A percentile compares a stretch with the other conserved stretches of the same genome.
Conservation (phyloP, 257 asterid species). For the Verbena officinalis region DNA sequence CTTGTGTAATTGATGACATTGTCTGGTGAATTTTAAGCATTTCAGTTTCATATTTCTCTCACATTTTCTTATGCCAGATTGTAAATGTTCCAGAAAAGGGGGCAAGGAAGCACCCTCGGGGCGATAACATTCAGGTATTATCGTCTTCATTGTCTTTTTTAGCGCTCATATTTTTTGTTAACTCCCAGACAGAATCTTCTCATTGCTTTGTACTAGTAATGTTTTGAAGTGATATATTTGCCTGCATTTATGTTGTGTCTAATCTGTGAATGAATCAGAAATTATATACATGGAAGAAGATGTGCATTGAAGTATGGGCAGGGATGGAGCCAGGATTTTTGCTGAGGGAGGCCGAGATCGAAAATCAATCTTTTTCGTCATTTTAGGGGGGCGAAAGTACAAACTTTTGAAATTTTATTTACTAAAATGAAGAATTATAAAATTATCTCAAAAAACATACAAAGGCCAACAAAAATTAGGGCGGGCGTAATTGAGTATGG, state of each 20-base stretch:
- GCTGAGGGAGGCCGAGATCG: no score
- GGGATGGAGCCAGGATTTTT: no score
- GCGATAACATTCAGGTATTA: constrained; percentile 82
- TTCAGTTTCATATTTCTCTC: constrained; percentile 19
- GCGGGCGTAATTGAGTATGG: no score
- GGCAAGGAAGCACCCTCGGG: constrained; percentile 93
- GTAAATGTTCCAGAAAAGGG: constrained; percentile 97
- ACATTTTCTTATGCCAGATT: constrained; percentile 53
- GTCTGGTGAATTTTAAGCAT: background rate
- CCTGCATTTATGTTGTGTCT: constrained; percentile 16
- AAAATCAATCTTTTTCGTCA: no score
- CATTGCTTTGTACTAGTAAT: background rate
- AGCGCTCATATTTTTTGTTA: constrained; percentile 21
- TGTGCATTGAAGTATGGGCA: no score
- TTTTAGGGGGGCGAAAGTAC: no score
- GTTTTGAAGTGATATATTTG: constrained; percentile 15
- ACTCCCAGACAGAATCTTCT: constrained; percentile 17
- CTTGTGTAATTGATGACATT: constrained; percentile 7
- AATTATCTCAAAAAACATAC: no score
- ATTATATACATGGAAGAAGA: no score
- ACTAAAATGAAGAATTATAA: no score
- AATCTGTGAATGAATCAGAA: constrained; percentile 12
- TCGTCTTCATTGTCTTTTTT: constrained; percentile 25
- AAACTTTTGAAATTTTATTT: no score
- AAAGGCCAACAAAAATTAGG: no score